phyloP scores from a whole-genome alignment of 148 eudicot species.

The Cornus kousa region DNA sequence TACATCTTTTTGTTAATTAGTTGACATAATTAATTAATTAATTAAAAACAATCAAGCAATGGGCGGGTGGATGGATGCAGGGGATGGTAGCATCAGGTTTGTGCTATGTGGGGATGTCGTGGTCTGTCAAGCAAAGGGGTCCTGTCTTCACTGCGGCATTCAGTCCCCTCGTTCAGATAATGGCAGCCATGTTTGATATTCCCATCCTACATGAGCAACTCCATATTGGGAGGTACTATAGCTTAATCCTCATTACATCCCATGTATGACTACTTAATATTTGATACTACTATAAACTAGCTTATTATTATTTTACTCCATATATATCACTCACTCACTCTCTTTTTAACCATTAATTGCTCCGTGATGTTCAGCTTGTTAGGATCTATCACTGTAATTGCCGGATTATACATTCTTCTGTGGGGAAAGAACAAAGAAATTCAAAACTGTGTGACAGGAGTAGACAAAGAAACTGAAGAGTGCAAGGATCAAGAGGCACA shows the following conservation, averaged over 20 bases:
- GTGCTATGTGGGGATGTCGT: constrained; percentile 34
- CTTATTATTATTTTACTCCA: neutral
- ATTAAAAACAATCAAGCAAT: too few relatives aligned
- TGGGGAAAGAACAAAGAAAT: constrained; percentile 34
- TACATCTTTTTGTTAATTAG: too few relatives aligned
- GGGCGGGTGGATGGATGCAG: constrained; percentile 11
- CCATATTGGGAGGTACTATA: constrained; percentile 34
- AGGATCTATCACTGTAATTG: constrained; percentile 22
- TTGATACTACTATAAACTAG: too few relatives aligned
- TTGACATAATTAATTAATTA: too few relatives aligned
- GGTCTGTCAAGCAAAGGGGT: constrained; percentile 44
- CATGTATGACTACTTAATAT: too few relatives aligned
- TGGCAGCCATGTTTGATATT: constrained; percentile 38
- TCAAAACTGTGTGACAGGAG: neutral
- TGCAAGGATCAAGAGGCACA: constrained; percentile 1
- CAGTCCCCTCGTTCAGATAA: constrained; percentile 43
- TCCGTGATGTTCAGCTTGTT: constrained; percentile 15
- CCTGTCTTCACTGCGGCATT: constrained; percentile 51
- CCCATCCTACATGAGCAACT: constrained; percentile 31
- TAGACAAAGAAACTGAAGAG: constrained; percentile 5
- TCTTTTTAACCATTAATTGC: neutral
- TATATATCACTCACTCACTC: neutral
- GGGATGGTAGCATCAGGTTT: constrained; percentile 45
- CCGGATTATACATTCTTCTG: constrained; percentile 30
- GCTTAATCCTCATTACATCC: neutral